Evolutionary conservation across 192 early-diverging fungal genomes (phyloP), one percentile per base, ranked within the genome.

Genomic region (Linnemannia exigua): DNA sequence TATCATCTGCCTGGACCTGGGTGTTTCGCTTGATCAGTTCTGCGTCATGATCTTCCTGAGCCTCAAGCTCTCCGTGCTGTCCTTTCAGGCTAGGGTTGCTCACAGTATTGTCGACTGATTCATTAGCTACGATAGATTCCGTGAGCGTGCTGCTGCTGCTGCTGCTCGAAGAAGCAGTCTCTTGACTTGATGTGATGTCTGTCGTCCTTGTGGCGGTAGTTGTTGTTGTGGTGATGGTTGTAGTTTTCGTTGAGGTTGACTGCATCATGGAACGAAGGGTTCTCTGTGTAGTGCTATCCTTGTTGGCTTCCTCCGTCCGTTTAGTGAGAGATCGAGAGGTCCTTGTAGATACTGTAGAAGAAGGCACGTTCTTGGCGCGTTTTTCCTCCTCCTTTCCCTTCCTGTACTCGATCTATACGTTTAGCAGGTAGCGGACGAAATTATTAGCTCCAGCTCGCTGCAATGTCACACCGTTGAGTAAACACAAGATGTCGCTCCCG

Each of bases 371-470:
- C 66, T 36, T 48, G 25, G 20, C 19, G 46, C 31, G 31, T 33
- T 54, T 79, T 15, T 73, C 70, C n/a, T 73, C 78, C 11, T 72
- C 78, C 58, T 79, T 79, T 36, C 20, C 46, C 33, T 79, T 72
- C 50, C n/a, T 79, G 47, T 79, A 79, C 3, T 37, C 58, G 25
- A 63, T 63, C 58, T 63, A 63, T 33, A 25, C 11, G 58, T 3
- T 63, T 63, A 63, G 31, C 25, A 63, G 25, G 12, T 20, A 31
- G 28, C 58, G 58, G 58, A 63, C 58, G 31, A 63, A 63, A 58
- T 3, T 63, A 33, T 63, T 33, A 63, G 28, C 25, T 12, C 28
- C 58, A 22, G 28, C 28, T 28, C 58, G 31, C 58, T 8, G 25
- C 52, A 54, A 0, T 54, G 1, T n/a, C 52, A 7, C 25, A n/a